Percentiles rank a stretch among this genome's conserved stretches.
Evolutionary conservation across 1,284 basidiomycete genomes (phyloP).

Genomic region (Cryptococcus sp.): DNA sequence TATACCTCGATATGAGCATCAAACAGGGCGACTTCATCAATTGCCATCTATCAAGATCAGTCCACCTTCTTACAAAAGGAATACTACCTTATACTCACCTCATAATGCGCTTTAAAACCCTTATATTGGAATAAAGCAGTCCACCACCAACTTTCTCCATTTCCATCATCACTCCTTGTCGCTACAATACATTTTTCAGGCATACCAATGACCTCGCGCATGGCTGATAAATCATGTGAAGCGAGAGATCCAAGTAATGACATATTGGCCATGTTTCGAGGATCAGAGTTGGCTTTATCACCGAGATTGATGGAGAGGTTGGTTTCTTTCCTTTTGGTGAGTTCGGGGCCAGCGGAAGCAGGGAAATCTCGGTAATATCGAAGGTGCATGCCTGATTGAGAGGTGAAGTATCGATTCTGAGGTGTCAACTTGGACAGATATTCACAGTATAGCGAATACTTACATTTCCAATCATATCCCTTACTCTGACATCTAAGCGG

Average conservation of each 20-base stretch:
- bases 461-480: slow-evolving; percentile 49
- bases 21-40: slow-evolving; percentile 47
- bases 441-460: slow-evolving; percentile 4
- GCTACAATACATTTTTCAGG: slow-evolving; percentile 36
- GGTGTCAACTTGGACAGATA: not conserved
- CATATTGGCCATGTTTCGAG: slow-evolving; percentile 32
- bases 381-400: slow-evolving; percentile 40
- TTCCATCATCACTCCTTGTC: slow-evolving; percentile 17
- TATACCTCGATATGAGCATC: slow-evolving; percentile 50
- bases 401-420: slow-evolving; percentile 46
- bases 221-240: slow-evolving; percentile 47
- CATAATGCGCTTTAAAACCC: slow-evolving; percentile 39
- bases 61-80: not conserved
- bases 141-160: slow-evolving; percentile 22
- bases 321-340: slow-evolving; percentile 11
- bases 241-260: slow-evolving; percentile 41
- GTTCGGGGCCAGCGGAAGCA: slow-evolving; percentile 13
- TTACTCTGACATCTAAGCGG: slow-evolving; percentile 27
- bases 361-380: slow-evolving; percentile 38
- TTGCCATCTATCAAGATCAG: slow-evolving; percentile 29
- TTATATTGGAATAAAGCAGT: slow-evolving; percentile 22
- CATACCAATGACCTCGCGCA: slow-evolving; percentile 48
- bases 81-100: slow-evolving; percentile 23
- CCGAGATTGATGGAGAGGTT: slow-evolving; percentile 30
- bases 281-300: slow-evolving; percentile 10